Conservation (phyloP, 768 basidiomycete species). For the Termitomyces sp. region DNA sequence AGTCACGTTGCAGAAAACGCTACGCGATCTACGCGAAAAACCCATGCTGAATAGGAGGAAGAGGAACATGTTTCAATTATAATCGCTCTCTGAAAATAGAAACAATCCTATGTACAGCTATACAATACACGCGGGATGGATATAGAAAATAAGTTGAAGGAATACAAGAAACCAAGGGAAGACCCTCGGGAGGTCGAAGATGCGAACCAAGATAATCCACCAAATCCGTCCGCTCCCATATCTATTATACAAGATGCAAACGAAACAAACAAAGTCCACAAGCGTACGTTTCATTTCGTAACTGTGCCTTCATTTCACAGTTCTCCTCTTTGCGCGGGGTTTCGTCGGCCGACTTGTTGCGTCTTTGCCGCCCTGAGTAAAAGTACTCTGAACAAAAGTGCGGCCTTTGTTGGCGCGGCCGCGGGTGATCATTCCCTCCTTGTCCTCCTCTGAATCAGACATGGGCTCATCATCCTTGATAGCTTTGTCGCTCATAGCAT, state of each 20-base stretch:
- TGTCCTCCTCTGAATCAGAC: constrained; percentile 14
- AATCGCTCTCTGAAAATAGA: not conserved
- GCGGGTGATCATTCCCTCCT: constrained; percentile 34
- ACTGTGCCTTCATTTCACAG: constrained; percentile 4
- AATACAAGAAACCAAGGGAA: constrained; percentile 5
- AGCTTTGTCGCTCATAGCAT: constrained; percentile 13
- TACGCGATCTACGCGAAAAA: constrained; percentile 10
- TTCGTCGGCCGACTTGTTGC: constrained; percentile 2
- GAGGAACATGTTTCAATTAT: not conserved
- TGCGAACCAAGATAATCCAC: constrained; percentile 2
- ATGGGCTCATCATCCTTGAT: constrained; percentile 15
- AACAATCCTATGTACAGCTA: not conserved
- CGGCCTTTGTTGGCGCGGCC: constrained; percentile 25
- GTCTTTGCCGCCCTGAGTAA: no score
- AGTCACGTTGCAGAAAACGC: constrained; percentile 12
- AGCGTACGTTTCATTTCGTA: not conserved
- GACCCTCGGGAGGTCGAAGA: not conserved
- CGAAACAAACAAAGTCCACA: constrained; percentile 10
- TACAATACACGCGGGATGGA: not conserved
- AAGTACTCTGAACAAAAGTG: not conserved
- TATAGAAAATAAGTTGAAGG: not conserved
- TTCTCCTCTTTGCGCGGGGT: constrained; percentile 11
- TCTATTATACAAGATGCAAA: constrained; percentile 1
- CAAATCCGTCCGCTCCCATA: not conserved
- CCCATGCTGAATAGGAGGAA: not conserved